Base-by-base conservation (phyloP, 768 basidiomycete genomes). In the Daedaleopsis nitida region DNA sequence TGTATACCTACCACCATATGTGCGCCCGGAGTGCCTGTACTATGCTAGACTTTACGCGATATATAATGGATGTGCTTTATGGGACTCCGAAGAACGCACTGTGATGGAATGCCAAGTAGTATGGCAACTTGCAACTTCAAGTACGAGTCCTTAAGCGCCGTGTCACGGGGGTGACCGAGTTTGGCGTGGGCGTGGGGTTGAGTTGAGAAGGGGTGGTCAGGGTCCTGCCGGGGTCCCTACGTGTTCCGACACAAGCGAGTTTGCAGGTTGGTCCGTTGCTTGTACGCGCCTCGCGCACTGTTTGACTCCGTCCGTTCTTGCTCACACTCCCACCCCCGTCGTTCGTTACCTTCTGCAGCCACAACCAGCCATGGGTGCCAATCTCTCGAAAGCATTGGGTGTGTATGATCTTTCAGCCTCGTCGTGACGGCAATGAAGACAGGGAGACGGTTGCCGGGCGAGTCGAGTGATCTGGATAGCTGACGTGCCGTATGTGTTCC, bases 361-460 rank as follows among this genome's bases (percentile, higher is more conserved):
- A 62, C 61, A 60, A 53, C 53, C 61, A 71, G 79, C 70, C 71
- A 92, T 94, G 92, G 92, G 92, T 78, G 89, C 86, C 65, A 92
- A 92, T 79, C 80, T 94, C 67, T 93, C 92, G 55, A 94, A 94
- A 76, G 85, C 91, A 39, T 77, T 94, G 75, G 83, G 91, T 91
- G 68, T 67, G 83, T 69, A 9, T 17, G 35, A 8, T 11, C 14
- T 52, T 24, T 21, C 38, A 12, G 43, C 45, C 38, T 42, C 50
- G 58, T 60, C 55, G 37, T 32, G 39, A 7, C 45, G 42, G 38
- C 53, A 14, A 37, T 39, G 53, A 34, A 19, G 48, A 19, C 48
- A 45, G 57, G 39, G 37, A 51, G n/a, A 12, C 53, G 37, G 34
- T 9, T 50, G 39, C 52, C 27, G 37, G 39, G 42, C 47, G 55